Base-by-base conservation (phyloP, 495 filamentous ascomycete genomes). In the Aspergillus ostianus region DNA sequence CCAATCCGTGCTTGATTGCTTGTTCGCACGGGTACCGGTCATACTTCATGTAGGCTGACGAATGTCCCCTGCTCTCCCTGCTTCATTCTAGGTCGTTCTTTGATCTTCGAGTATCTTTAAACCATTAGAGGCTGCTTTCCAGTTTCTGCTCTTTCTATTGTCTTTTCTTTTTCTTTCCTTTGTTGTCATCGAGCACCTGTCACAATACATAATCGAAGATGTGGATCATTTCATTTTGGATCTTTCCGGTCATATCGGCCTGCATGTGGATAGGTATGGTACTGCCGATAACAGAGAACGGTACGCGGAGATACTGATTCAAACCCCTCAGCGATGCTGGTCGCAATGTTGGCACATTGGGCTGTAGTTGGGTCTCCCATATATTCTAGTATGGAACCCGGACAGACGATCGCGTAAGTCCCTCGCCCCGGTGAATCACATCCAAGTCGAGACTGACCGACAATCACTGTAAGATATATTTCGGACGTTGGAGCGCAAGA, bases 171-270 rank as follows among this genome's bases (percentile, higher is more conserved):
- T 6, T 13, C 50, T 52, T 5, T 9, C 19, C 17, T 46, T 44
- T 58, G 12, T 20, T 36, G n/a, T 18, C 27, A 7, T 27, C 48
- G 10, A 47, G 47, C 8, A 46, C 17, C 36, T 9, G 10, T 45
- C 20, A 44, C n/a, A 18, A 8, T 27, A 49, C 10, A 36, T 58
- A 32, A 63, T 51, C 52, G 18, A 74, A 58, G 21, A 81, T 82
- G 78, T 81, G 77, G 73, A 73, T 81, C 53, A 65, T 87, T 47
- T 83, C 81, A 18, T 84, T 82, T 60, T 88, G 91, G 91, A 70
- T 93, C 30, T 84, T 95, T 51, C 93, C 93, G 48, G 73, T 96
- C 53, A 80, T 96, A 54, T 91, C 90, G 59, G 87, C 87, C 55
- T 72, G 83, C 62, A 82, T 90, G 74, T 97, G 93, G 93, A 82